Base-by-base conservation (phyloP, 768 basidiomycete species). In the Pisolithus orientalis region DNA sequence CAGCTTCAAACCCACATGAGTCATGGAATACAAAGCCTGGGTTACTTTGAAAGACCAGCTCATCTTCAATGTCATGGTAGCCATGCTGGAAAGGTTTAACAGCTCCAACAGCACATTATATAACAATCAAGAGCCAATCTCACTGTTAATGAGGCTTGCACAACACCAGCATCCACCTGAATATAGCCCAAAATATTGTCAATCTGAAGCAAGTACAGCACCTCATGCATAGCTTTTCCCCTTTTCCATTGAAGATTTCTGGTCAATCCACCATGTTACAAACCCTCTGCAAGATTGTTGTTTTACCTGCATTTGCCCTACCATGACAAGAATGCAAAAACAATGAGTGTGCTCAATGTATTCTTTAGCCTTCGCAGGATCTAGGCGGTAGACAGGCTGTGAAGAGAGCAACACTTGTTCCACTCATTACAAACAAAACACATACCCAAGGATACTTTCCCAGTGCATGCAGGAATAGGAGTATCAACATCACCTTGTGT, bases 261-360 rank as follows among this genome's bases (percentile, higher is more conserved):
- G 71, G 70, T 3, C 65, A 58, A 6, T 72, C 67, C 1, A 55
- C 63, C 6, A 68, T 21, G 21, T 21, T 21, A 21, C 21, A 21
- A 21, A 21, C 21, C 21, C 21, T 21, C 21, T 21, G 21, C 21
- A 21, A 21, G 2, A 21, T 21, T 21, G 21, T 21, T 21, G 72
- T 75, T 54, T 75, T 75, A 0, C 73, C 73, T 1, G 71, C 64
- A 49, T 73, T 73, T 4, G 70, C 68, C 44, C 68, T 64, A 4
- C 74, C 24, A 75, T 69, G 10, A 73, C 57, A 40, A 75, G 69
- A 27, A 74, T 65, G 3, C 74, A 67, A 46, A 75, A 74, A 39
- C 59, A 65, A 4, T n/a, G 16, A 29, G 3, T 29, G 28, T 7
- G 5, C 5, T 29, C 28, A 29, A 29, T 3, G 3, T 29, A 7